Base-by-base conservation (phyloP, 164 flowering plant species). In the Aristolochia californica region DNA sequence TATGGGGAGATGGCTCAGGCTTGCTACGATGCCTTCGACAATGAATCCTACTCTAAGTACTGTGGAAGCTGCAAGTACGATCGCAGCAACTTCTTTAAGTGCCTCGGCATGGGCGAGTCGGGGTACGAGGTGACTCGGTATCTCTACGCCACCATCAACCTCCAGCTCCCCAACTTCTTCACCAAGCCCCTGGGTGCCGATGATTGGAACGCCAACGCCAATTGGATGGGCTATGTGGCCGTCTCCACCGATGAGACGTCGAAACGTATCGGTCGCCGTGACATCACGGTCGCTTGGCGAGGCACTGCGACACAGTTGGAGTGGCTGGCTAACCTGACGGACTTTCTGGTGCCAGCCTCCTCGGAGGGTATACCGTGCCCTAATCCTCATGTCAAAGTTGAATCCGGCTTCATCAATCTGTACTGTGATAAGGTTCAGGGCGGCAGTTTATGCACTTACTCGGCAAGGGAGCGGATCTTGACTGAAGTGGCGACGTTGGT, bases 221-320 rank as follows among this genome's bases (percentile, higher is more conserved):
- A 88, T 53, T 91, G 98, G 98, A 85, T 88, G 18, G 98, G 98
- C 2, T 91, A 81, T 65, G 79, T 91, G 8, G 83, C 94, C 0
- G 91, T 88, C 5, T 78, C 95, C 1, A 69, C 77, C 64, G 95
- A 91, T 28, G 90, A 80, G 4, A 76, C 71, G 0, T 43, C 85
- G 0, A 53, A n/a, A 18, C 67, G 63, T 0, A 44, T 91, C 13
- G 98, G 98, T 1, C 87, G 98, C 10, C 80, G 98, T 0, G 95
- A 88, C 72, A 81, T 91, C 28, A 55, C 74, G 30, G 67, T 88
- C 8, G 83, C 89, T 0, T 88, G 96, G 96, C 51, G 97, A 20
- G 97, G 97, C 11, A 91, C 97, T 1, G 89, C 83, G 45, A 88
- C 94, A 1, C 59, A 63, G 0, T 79, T 83, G 0, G 91, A 88